These are phyloP conservation scores for Kluyveromyces sp. DNA, from an alignment of 1,139 yeast genomes.

Conservation along the genomic window DNA sequence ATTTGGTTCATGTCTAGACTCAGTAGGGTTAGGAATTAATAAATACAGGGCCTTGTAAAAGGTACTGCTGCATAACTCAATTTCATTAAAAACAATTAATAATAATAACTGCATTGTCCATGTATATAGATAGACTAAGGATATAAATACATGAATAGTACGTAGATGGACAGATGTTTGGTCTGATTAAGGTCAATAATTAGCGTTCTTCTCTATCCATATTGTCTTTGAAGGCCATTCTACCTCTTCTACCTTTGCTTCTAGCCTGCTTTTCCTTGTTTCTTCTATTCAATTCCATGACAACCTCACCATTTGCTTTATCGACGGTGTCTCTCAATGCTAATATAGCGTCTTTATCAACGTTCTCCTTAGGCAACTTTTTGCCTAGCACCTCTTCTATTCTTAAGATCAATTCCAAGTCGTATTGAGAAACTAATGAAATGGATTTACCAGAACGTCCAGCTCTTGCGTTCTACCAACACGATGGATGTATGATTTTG, in stretches of 20 bases:
- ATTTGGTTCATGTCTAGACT: slow-evolving; percentile 22
- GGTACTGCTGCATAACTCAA: not conserved
- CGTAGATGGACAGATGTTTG: not conserved
- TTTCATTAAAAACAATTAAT: not conserved
- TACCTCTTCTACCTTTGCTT: slow-evolving; percentile 33
- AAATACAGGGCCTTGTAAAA: slow-evolving; percentile 18
- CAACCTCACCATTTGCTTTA: slow-evolving; percentile 86
- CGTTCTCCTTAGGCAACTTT: slow-evolving; percentile 75
- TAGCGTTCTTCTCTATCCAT: slow-evolving; percentile 43
- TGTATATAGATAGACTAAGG: not conserved
- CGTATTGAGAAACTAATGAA: slow-evolving; percentile 90
- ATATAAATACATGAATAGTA: not conserved
- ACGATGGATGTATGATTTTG: slow-evolving; percentile 95
- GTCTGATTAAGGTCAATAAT: slow-evolving; percentile 1
- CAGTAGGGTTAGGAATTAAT: slow-evolving; percentile 23
- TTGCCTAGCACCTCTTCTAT: slow-evolving; percentile 81
- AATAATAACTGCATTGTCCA: not conserved
- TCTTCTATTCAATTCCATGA: slow-evolving; percentile 74
- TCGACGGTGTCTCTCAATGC: slow-evolving; percentile 83
- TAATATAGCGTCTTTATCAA: slow-evolving; percentile 69
- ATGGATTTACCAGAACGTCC: slow-evolving; percentile 92
- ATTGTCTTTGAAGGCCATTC: slow-evolving; percentile 33
- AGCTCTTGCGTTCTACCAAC: slow-evolving; percentile 97
- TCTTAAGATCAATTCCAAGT: slow-evolving; percentile 75
- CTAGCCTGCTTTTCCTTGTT: slow-evolving; percentile 33